Percentiles rank a stretch among this genome's conserved stretches.
Conservation (phyloP, 495 filamentous ascomycete genomes). For the Astrothelium macrocarpum region DNA sequence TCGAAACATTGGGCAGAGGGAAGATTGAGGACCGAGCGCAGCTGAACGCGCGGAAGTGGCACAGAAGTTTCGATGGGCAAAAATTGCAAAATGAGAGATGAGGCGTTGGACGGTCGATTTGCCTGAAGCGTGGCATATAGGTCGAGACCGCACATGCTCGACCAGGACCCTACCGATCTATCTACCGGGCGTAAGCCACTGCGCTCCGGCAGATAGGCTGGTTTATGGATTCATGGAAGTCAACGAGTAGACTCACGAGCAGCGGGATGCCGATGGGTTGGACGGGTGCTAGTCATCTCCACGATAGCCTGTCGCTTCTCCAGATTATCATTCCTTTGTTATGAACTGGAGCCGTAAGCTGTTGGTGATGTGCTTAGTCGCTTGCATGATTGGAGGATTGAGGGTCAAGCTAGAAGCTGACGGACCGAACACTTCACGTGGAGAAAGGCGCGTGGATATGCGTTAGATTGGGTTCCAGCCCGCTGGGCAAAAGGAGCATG, state of each 20-base stretch:
- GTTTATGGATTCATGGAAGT: neutral
- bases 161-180: neutral
- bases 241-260: neutral
- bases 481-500: neutral
- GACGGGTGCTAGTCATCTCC: no score
- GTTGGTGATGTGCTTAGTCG: no score
- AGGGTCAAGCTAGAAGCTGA: neutral
- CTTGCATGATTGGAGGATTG: no score
- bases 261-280: no score
- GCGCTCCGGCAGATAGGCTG: neutral
- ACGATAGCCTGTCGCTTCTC: neutral
- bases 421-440: neutral
- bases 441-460: neutral
- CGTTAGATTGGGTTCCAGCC: neutral
- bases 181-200: neutral
- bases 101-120: no score
- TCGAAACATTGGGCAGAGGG: neutral
- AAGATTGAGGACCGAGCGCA: neutral
- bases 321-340: neutral
- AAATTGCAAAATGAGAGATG: no score
- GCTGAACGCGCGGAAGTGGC: neutral
- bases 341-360: neutral
- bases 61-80: neutral
- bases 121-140: no score
- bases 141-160: neutral